A percentile compares a stretch with the other conserved stretches of the same genome.
These are phyloP conservation scores for Apodospora peruviana DNA, from an alignment of 495 filamentous ascomycete genomes.

Conservation along the genomic window DNA sequence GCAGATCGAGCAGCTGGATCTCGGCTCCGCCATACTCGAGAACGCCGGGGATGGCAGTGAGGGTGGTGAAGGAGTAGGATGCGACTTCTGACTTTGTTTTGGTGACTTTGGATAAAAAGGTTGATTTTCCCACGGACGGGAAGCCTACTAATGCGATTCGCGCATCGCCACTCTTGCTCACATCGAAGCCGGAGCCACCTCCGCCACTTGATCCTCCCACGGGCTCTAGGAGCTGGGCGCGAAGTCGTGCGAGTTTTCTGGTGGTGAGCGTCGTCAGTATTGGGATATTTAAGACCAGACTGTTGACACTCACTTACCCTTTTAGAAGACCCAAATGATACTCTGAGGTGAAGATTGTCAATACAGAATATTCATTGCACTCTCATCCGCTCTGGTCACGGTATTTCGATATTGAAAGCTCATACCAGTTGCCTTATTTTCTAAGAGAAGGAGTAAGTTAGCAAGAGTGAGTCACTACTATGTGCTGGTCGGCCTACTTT, in stretches of 20 bases:
- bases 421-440: conserved; percentile 98
- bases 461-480: not conserved
- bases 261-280: conserved; percentile 7
- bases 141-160: conserved; percentile 97
- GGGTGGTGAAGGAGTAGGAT: conserved; percentile 94
- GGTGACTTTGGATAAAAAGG: conserved; percentile 97
- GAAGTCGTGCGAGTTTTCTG: conserved; percentile 92
- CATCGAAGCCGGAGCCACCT: conserved; percentile 79
- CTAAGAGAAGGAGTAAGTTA: conserved; percentile 43
- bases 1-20: conserved; percentile 96
- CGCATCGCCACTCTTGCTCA: conserved; percentile 94
- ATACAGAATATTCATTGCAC: not conserved
- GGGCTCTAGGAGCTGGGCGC: conserved; percentile 93
- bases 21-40: conserved; percentile 98
- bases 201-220: conserved; percentile 74
- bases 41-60: conserved; percentile 96
- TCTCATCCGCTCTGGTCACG: too few relatives aligned
- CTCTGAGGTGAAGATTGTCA: conserved; percentile 49
- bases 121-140: conserved; percentile 98
- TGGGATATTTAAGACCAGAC: too few relatives aligned
- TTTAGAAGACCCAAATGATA: conserved; percentile 98
- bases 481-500: conserved; percentile 55
- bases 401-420: too few relatives aligned
- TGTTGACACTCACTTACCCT: conserved; percentile 55
- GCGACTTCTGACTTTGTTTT: conserved; percentile 97